phyloP scores from a whole-genome alignment of 2,329 filamentous ascomycete species.

The Alternaria panax region DNA sequence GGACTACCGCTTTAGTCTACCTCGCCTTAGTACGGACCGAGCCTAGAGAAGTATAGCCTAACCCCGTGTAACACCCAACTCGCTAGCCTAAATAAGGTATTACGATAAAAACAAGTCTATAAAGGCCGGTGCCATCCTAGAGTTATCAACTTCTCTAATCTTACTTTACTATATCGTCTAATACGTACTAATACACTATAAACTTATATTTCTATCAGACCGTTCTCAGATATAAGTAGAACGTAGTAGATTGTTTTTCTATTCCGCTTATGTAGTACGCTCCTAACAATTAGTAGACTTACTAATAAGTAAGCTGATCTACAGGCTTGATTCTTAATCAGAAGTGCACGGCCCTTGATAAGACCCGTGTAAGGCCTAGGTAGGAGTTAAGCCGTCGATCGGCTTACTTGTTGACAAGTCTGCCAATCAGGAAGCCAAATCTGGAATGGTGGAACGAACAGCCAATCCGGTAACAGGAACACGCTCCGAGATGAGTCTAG shows the following conservation, averaged over 20 bases:
- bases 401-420: not conserved
- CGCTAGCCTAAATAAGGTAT: no score
- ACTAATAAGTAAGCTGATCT: not conserved
- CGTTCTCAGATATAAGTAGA: not conserved
- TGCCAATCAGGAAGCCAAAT: not conserved
- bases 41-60: no score
- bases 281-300: not conserved
- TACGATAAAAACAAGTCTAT: no score
- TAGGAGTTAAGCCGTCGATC: no score
- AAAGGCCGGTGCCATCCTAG: not conserved
- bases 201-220: not conserved
- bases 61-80: no score
- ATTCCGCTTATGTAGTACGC: not conserved
- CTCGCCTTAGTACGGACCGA: no score
- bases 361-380: no score
- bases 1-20: no score
- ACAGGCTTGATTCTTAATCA: not conserved
- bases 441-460: not conserved
- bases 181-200: not conserved
- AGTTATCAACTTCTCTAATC: not conserved
- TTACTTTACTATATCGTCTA: not conserved
- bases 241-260: not conserved
- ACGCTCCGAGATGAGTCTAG: no score
- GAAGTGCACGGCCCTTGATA: not conserved
- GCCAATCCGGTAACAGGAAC: no score